Conservation (phyloP, 2,329 filamentous ascomycete genomes). For the Ascochyta rabiei region DNA sequence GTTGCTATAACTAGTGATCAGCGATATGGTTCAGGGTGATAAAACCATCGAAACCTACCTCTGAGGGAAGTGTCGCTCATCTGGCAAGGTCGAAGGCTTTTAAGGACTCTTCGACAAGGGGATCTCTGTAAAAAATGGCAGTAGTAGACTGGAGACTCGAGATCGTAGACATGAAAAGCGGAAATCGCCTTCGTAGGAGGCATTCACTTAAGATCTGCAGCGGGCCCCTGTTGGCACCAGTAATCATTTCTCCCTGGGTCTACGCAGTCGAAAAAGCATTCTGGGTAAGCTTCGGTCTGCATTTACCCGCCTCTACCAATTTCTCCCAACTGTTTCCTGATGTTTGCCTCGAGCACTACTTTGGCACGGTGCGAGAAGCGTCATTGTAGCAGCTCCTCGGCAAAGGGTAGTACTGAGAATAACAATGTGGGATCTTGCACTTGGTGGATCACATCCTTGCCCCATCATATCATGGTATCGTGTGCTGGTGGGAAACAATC, state of each 20-base stretch:
- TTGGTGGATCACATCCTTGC: background rate
- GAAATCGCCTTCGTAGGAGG: background rate
- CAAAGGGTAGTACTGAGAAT: background rate
- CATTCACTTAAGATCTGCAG: background rate
- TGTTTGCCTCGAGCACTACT: background rate
- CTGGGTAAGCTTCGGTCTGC: too few relatives aligned
- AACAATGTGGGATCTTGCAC: background rate
- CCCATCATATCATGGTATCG: background rate
- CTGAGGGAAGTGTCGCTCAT: too few relatives aligned
- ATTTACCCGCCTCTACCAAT: background rate
- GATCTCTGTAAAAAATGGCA: background rate
- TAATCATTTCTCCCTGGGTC: background rate
- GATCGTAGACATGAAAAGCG: background rate
- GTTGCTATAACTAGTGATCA: constrained; percentile 50
- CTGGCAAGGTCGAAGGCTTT: background rate
- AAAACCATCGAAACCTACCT: too few relatives aligned
- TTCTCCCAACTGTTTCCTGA: background rate
- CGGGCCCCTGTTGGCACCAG: background rate
- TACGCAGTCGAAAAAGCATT: background rate
- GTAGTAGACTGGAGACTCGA: background rate
- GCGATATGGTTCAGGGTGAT: too few relatives aligned
- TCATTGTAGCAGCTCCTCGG: background rate
- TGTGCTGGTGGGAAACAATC: constrained; percentile 1
- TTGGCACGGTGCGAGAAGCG: background rate
- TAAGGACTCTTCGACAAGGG: background rate